Conservation (phyloP, 108 stramenopile genomes). For the Chaetoceros muelleri region DNA sequence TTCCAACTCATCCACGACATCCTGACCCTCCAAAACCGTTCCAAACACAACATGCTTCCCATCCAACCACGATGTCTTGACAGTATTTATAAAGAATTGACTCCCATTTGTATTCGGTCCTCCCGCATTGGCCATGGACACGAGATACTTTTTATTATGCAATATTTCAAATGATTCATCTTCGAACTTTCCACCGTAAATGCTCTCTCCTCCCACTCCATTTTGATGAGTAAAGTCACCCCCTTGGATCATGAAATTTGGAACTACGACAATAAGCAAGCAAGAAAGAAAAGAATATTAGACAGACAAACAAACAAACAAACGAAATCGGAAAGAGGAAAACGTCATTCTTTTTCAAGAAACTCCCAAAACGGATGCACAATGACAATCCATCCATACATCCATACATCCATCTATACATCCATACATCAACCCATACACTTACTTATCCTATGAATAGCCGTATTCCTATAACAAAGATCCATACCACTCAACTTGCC, state of each 20-base stretch:
- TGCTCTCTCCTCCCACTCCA: constrained; percentile 91
- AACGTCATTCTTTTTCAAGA: no score
- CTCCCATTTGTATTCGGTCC: constrained; percentile 67
- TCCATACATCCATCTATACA: no score
- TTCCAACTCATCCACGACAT: constrained; percentile 56
- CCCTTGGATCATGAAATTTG: constrained; percentile 90
- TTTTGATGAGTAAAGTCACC: constrained; percentile 84
- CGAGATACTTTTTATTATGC: constrained; percentile 74
- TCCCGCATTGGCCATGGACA: constrained; percentile 70
- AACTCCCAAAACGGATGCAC: no score
- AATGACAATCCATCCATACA: no score
- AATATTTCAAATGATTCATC: constrained; percentile 87
- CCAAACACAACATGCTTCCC: constrained; percentile 73
- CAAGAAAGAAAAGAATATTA: background rate
- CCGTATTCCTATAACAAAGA: constrained; percentile 61
- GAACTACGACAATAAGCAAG: constrained; percentile 36
- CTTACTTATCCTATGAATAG: constrained; percentile 58
- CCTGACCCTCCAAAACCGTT: constrained; percentile 57
- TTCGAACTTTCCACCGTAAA: constrained; percentile 79
- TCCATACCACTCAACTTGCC: constrained; percentile 61
- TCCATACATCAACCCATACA: background rate
- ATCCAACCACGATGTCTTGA: constrained; percentile 88
- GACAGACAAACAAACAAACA: background rate
- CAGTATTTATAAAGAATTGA: constrained; percentile 82
- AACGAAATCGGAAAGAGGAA: background rate